phyloP scores from a whole-genome alignment of 345 rosid species.

The Hirschfeldia incana region DNA sequence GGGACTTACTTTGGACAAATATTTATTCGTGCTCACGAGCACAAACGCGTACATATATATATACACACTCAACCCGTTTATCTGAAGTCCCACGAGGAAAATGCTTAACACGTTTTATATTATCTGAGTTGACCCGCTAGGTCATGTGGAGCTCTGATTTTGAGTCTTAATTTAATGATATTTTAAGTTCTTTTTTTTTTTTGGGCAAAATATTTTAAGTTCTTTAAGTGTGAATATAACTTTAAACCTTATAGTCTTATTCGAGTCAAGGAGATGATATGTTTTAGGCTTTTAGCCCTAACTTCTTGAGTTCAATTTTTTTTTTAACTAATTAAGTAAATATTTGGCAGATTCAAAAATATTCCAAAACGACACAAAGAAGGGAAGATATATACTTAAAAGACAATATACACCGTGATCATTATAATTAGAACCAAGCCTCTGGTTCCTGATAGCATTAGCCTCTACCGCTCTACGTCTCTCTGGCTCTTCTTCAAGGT shows the following conservation, averaged over 20 bases:
- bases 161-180: background rate
- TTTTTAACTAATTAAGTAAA: background rate
- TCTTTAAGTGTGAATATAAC: background rate
- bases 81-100: conserved; percentile 12
- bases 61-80: conserved; percentile 2
- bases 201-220: background rate
- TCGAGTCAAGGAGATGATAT: too few relatives aligned
- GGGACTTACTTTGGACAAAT: background rate
- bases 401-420: background rate
- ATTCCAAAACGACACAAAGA: background rate
- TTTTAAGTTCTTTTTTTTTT: background rate
- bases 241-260: background rate
- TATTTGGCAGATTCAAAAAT: background rate
- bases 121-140: conserved; percentile 5
- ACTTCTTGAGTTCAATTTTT: too few relatives aligned
- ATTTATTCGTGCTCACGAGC: background rate
- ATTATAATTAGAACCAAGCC: background rate
- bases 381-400: too few relatives aligned
- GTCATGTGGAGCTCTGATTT: conserved; percentile 3
- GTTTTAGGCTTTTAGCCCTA: too few relatives aligned
- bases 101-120: conserved; percentile 11
- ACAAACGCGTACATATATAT: background rate
- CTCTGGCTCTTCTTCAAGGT: background rate
- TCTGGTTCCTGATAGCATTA: background rate
- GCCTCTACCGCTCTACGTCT: background rate